These are phyloP conservation scores for Taiozyma sp. DNA, from an alignment of 1,139 yeast species.

Conservation along the genomic window DNA sequence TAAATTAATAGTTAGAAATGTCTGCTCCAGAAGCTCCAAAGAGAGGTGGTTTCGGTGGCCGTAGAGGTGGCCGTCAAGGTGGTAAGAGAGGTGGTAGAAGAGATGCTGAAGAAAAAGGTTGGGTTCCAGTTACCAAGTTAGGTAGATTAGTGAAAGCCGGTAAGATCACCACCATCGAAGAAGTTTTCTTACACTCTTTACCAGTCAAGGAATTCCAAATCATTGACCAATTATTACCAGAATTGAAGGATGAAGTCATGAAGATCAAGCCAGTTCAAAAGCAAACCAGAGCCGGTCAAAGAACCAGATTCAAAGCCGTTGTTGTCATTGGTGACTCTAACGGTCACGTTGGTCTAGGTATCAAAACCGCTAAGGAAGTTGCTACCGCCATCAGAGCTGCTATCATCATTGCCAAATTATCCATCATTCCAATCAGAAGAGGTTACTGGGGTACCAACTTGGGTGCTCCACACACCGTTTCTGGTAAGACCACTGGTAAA, in stretches of 20 bases:
- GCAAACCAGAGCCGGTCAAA: constrained; percentile 99
- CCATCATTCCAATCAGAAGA: constrained; percentile 99
- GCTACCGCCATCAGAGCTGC: constrained; percentile 99
- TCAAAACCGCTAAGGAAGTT: constrained; percentile 99
- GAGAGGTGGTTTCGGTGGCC: constrained; percentile 65
- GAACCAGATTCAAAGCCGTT: constrained; percentile 99
- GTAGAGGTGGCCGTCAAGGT: constrained; percentile 55
- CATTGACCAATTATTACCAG: constrained; percentile 95
- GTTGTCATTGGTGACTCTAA: constrained; percentile 99
- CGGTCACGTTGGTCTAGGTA: constrained; percentile 99
- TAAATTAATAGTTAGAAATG: constrained; percentile 34
- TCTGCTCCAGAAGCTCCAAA: constrained; percentile 60
- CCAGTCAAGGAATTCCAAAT: constrained; percentile 99
- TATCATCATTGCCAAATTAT: constrained; percentile 97
- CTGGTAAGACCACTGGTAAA: constrained; percentile 98
- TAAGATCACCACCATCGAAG: constrained; percentile 94
- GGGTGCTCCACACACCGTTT: constrained; percentile 99
- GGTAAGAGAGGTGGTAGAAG: constrained; percentile 68
- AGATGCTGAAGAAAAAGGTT: constrained; percentile 94
- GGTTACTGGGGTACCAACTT: constrained; percentile 99
- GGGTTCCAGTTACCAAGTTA: constrained; percentile 99
- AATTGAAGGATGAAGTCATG: constrained; percentile 98
- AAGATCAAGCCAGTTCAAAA: constrained; percentile 99
- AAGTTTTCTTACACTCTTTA: constrained; percentile 98
- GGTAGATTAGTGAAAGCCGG: constrained; percentile 99